Conservation (phyloP, 2,329 filamentous ascomycete genomes). For the Cercospora nicotianae region DNA sequence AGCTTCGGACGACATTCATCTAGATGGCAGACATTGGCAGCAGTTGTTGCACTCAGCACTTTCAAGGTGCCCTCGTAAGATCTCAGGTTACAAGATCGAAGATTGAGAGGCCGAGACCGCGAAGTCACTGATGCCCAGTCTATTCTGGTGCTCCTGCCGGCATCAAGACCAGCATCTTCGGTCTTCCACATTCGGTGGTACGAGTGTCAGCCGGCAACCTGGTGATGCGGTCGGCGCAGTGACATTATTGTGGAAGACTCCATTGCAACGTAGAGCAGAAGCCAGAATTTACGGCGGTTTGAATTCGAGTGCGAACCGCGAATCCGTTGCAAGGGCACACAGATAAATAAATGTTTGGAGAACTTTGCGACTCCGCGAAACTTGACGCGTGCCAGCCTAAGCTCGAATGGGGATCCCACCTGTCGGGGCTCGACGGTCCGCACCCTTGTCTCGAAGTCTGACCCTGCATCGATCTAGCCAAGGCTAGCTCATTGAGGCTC, state of each 20-base stretch:
- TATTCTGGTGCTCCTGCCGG: not conserved
- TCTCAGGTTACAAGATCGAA: not conserved
- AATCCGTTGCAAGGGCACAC: not conserved
- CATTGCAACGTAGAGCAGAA: not conserved
- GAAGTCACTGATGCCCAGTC: not conserved
- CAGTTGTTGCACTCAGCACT: not conserved
- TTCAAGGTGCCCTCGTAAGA: not conserved
- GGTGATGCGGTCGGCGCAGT: not conserved
- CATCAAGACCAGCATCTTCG: not conserved
- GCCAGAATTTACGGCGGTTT: not conserved
- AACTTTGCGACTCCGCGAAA: not conserved
- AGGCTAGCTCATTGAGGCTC: slow-evolving; percentile 2
- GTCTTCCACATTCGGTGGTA: not conserved
- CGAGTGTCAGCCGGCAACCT: not conserved
- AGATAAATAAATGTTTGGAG: not conserved
- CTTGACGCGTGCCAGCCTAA: not conserved
- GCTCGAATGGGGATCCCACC: not conserved
- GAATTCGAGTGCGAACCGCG: not conserved
- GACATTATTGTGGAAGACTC: not conserved
- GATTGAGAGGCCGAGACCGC: not conserved
- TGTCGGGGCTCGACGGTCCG: slow-evolving; percentile 3
- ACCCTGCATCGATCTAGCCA: slow-evolving; percentile 4
- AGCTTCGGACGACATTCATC: not conserved
- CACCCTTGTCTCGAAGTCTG: not conserved
- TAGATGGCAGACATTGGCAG: not conserved